Evolutionary conservation across 163 green algal species (phyloP), one percentile per base, ranked within the genome.

Genomic region (Coccomyxa subellipsoidea): DNA sequence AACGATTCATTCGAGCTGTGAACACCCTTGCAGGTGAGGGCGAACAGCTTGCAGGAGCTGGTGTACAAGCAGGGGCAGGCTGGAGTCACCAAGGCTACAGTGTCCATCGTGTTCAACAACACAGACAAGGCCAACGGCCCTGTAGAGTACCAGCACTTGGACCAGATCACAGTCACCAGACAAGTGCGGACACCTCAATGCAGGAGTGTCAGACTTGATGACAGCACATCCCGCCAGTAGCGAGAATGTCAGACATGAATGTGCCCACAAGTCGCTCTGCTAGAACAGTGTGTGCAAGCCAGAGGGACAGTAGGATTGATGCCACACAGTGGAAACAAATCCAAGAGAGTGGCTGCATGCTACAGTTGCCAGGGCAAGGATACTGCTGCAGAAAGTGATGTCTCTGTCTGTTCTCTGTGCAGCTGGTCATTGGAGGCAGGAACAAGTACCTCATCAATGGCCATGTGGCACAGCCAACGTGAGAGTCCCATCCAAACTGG

Each of bases 361-460:
- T 12, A 47, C 2, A 78, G 72, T 38, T n/a, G n/a, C n/a, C n/a
- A n/a, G n/a, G n/a, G n/a, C n/a, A n/a, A n/a, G n/a, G n/a, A n/a
- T n/a, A n/a, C n/a, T n/a, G n/a, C n/a, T n/a, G 76, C 37, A 66
- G 32, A 1, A 37, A 10, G 21, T n/a, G n/a, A n/a, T n/a, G 9
- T 40, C 38, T 38, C 6, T 80, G 23, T 54, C 47, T 47, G 27
- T 39, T 78, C n/a, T 78, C 72, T 37, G 25, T 35, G 81, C 94
- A 99, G 94, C 90, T 99, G 71, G 94, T 98, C 15, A 97, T 99
- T 77, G 97, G 96, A 9, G 96, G 96, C 0, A 88, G 96, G 12
- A 98, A 97, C 93, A 99, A 99, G 91, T 99, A 99, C 89, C 84
- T 97, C 0, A 99, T 99, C 90, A 99, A 99, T 76, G 96, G 96